A percentile compares a stretch with the other conserved stretches of the same genome.
phyloP scores from a whole-genome alignment of 2,329 filamentous ascomycete species.

The Ophidiomyces ophidiicola region DNA sequence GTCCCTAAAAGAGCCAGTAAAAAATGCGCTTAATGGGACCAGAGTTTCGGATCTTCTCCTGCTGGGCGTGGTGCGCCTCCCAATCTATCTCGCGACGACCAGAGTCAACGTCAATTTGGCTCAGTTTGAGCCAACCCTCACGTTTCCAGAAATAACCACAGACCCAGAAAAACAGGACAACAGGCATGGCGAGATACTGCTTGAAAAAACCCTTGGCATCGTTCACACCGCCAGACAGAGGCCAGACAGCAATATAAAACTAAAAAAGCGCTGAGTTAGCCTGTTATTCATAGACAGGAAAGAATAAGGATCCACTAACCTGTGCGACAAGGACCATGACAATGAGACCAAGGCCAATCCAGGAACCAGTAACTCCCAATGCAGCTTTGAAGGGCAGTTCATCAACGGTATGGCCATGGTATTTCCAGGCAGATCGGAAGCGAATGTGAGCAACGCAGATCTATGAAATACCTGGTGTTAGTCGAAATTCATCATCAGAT shows the following conservation, averaged over 20 bases:
- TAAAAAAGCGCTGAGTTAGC: slow-evolving; percentile 1
- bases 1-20: slow-evolving; percentile 16
- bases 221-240: slow-evolving; percentile 14
- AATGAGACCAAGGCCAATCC: slow-evolving; percentile 46
- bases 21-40: slow-evolving; percentile 10
- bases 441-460: slow-evolving; percentile 57
- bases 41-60: slow-evolving; percentile 12
- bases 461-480: slow-evolving; percentile 6
- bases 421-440: slow-evolving; percentile 50
- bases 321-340: slow-evolving; percentile 42
- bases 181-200: slow-evolving; percentile 22
- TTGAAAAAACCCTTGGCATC: slow-evolving; percentile 22
- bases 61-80: slow-evolving; percentile 45
- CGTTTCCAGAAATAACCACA: slow-evolving; percentile 54
- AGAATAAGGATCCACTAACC: slow-evolving; percentile 12
- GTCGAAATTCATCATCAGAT: neutral
- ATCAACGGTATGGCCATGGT: slow-evolving; percentile 46
- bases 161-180: slow-evolving; percentile 39
- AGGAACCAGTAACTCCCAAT: slow-evolving; percentile 50
- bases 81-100: slow-evolving; percentile 54
- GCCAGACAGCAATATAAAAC: slow-evolving; percentile 23
- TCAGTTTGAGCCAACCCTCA: slow-evolving; percentile 44
- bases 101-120: slow-evolving; percentile 55
- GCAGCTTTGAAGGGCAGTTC: slow-evolving; percentile 51
- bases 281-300: slow-evolving; percentile 8